Conservation (phyloP, 2,329 filamentous ascomycete genomes). For the Leptosphaerulina australis region DNA sequence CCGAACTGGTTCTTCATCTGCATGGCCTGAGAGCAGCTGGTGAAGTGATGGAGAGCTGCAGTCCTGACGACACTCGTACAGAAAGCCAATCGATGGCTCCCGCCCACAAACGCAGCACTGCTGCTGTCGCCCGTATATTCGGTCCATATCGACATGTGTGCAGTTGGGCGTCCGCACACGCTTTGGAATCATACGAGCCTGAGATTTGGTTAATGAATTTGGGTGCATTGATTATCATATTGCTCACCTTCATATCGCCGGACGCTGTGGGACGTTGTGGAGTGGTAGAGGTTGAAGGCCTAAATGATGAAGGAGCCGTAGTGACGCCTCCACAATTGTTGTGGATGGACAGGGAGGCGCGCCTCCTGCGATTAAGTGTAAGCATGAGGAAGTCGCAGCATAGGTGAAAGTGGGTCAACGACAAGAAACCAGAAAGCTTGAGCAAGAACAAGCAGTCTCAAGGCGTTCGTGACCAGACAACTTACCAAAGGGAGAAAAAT, state of each 20-base stretch:
- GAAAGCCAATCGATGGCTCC: slow-evolving; percentile 67
- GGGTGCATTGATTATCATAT: not conserved
- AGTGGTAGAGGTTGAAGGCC: not conserved
- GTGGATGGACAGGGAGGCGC: slow-evolving; percentile 1
- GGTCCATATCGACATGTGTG: slow-evolving; percentile 71
- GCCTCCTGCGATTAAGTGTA: slow-evolving; percentile 15
- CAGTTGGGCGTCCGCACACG: slow-evolving; percentile 53
- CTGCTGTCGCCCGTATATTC: slow-evolving; percentile 61
- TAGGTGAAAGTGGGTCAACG: slow-evolving; percentile 10
- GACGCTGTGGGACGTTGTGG: not conserved
- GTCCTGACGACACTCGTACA: slow-evolving; percentile 76
- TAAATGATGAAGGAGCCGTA: slow-evolving; percentile 1
- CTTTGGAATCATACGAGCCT: slow-evolving; percentile 30
- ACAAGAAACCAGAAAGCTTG: not conserved
- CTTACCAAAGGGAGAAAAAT: not conserved
- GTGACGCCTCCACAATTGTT: slow-evolving; percentile 1
- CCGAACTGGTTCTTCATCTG: slow-evolving; percentile 1
- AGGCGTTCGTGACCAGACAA: not conserved
- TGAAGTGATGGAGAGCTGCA: slow-evolving; percentile 14
- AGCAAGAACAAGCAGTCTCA: slow-evolving; percentile 1
- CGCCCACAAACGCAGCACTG: slow-evolving; percentile 65
- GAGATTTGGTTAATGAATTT: slow-evolving; percentile 21
- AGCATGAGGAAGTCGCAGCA: slow-evolving; percentile 8
- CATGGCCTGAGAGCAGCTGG: slow-evolving; percentile 2
- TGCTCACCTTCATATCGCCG: slow-evolving; percentile 6